Percentiles rank a stretch among this genome's conserved stretches.
Conservation (phyloP, 768 basidiomycete species). For the Kwoniella europaea region DNA sequence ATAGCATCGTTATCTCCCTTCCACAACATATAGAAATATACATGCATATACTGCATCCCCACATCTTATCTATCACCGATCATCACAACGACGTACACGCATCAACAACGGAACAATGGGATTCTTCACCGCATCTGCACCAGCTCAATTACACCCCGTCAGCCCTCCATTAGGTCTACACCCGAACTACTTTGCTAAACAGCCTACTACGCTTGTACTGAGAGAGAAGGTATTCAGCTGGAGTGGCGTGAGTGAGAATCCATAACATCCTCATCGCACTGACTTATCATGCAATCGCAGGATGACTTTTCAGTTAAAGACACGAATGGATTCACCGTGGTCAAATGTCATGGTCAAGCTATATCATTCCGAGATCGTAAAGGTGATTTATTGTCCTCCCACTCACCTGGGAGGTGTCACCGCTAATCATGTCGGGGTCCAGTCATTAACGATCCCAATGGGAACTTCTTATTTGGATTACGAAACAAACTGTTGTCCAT, state of each 20-base stretch:
- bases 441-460: slow-evolving; percentile 53
- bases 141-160: slow-evolving; percentile 40
- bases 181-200: slow-evolving; percentile 46
- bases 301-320: slow-evolving; percentile 57
- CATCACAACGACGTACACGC: background rate
- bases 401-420: background rate
- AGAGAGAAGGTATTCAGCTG: slow-evolving; percentile 55
- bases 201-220: slow-evolving; percentile 50
- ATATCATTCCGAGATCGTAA: slow-evolving; percentile 53
- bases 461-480: slow-evolving; percentile 50
- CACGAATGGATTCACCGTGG: slow-evolving; percentile 41
- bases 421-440: background rate
- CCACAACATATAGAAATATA: too few relatives aligned
- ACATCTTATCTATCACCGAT: too few relatives aligned
- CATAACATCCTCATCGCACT: background rate
- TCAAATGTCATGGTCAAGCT: slow-evolving; percentile 48
- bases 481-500: slow-evolving; percentile 51
- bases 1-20: too few relatives aligned
- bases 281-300: slow-evolving; percentile 7
- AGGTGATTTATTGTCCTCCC: slow-evolving; percentile 26
- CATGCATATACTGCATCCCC: too few relatives aligned
- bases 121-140: slow-evolving; percentile 38
- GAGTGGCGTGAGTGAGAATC: slow-evolving; percentile 41
- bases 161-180: slow-evolving; percentile 51
- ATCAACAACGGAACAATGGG: slow-evolving; percentile 34